These are phyloP conservation scores for Saccharomycopsis fermentans DNA, from an alignment of 805 yeast genomes.

Conservation along the genomic window DNA sequence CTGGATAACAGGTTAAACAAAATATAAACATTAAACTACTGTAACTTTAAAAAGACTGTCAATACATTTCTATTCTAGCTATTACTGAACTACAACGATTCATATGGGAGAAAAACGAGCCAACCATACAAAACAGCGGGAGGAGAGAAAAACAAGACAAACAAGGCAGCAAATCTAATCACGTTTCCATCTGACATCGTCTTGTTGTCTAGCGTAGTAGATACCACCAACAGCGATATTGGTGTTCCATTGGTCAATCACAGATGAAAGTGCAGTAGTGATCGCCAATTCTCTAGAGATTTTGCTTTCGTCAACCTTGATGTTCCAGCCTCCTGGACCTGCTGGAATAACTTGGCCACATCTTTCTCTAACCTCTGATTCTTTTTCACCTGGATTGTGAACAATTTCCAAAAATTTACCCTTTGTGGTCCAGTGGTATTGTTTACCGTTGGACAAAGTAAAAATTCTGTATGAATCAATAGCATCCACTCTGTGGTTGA, in stretches of 20 bases:
- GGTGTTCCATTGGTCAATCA: slow-evolving; percentile 61
- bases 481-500: slow-evolving; percentile 52
- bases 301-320: slow-evolving; percentile 43
- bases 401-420: slow-evolving; percentile 52
- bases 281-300: slow-evolving; percentile 50
- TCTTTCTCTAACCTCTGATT: slow-evolving; percentile 52
- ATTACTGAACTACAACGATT: not conserved
- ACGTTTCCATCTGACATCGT: slow-evolving; percentile 46
- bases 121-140: not conserved
- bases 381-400: slow-evolving; percentile 51
- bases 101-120: not conserved
- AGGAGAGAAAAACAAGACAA: not conserved
- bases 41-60: not conserved
- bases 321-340: slow-evolving; percentile 44
- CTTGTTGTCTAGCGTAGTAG: slow-evolving; percentile 42
- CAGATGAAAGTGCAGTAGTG: slow-evolving; percentile 48
- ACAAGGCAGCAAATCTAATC: slow-evolving; percentile 25
- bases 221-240: slow-evolving; percentile 54
- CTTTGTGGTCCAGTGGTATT: slow-evolving; percentile 56
- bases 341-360: slow-evolving; percentile 50
- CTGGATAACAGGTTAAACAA: too few species aligned
- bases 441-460: slow-evolving; percentile 46
- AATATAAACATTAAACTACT: not conserved
- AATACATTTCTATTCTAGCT: slow-evolving; percentile 2
- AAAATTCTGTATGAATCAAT: slow-evolving; percentile 51